These are phyloP conservation scores for Cynanchum wilfordii DNA, from an alignment of 257 asterid genomes.

Conservation along the genomic window DNA sequence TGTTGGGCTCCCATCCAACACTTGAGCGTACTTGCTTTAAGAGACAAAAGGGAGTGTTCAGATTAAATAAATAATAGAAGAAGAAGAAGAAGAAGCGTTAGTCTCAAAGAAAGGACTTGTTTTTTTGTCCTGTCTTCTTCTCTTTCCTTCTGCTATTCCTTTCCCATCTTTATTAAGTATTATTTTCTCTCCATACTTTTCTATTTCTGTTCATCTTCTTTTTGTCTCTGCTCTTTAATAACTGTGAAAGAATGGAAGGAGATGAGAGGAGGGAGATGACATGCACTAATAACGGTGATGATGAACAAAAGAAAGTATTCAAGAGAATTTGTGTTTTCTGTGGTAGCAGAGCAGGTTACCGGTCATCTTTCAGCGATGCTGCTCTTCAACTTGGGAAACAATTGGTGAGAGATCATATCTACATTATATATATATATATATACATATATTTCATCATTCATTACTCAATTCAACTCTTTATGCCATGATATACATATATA, in stretches of 20 bases:
- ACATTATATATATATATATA: too few relatives aligned
- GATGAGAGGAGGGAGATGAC: constrained; percentile 5
- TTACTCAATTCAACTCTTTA: too few relatives aligned
- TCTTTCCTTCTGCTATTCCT: constrained; percentile 20
- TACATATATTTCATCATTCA: too few relatives aligned
- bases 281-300: constrained; percentile 3
- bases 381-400: constrained; percentile 53
- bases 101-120: background rate
- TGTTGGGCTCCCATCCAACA: constrained; percentile 53
- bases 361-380: constrained; percentile 48
- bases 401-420: constrained; percentile 29
- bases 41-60: constrained; percentile 37
- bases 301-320: constrained; percentile 19
- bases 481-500: too few relatives aligned
- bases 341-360: constrained; percentile 55
- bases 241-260: constrained; percentile 19
- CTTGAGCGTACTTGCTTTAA: constrained; percentile 17
- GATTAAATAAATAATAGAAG: background rate
- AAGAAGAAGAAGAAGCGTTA: constrained; percentile 5
- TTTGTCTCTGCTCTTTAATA: background rate
- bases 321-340: constrained; percentile 62
- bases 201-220: background rate
- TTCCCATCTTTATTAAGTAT: background rate
- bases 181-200: background rate
- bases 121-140: background rate